Evolutionary conservation across 306 rosid genomes (phyloP), one percentile per base, ranked within the genome.

Genomic region (Cucurbita ficifolia): DNA sequence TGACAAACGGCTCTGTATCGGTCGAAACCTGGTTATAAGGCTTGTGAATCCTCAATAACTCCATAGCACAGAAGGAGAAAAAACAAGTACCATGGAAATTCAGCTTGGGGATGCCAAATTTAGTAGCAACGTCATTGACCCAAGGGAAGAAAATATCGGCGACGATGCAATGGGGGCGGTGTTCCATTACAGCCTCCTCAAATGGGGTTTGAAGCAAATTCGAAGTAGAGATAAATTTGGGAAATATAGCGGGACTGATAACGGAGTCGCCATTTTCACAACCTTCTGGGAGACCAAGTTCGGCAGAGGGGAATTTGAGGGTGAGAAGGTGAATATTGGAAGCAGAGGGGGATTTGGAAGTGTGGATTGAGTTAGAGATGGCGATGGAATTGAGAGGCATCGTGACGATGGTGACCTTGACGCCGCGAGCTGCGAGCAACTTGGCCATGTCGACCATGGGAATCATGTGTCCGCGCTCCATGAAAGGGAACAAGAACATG

Each of bases 61-160:
- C 84, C 0, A 0, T 8, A 5, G 81, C 82, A 63, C 83, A 83
- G 1, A 78, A 5, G 4, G 91, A 76, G 50, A 88, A 84, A 59
- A 77, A 86, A 1, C 92, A 53, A 6, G 77, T 48, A 0, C 89
- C 93, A 12, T 83, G 84, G 24, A 91, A 91, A 56, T 76, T 81
- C 16, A 89, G 33, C 81, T 88, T 80, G 0, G 93, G 97, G 72
- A 91, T 84, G 0, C 77, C 79, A 18, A 77, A 77, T 35, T 82
- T 86, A 0, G 79, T 79, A 1, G 92, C 90, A 2, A 81, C 81
- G 29, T 87, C 86, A 0, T 64, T 61, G 1, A 81, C 65, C 87
- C 87, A 86, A 1, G 89, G 86, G 64, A 74, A 87, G 63, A 84
- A 75, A 45, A 51, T 39, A 77, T 83, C 96, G 1, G 87, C 87